Percentiles rank a stretch among this genome's conserved stretches.
Evolutionary conservation across 345 rosid genomes (phyloP).

Genomic region (Chamaenerion angustifolium): DNA sequence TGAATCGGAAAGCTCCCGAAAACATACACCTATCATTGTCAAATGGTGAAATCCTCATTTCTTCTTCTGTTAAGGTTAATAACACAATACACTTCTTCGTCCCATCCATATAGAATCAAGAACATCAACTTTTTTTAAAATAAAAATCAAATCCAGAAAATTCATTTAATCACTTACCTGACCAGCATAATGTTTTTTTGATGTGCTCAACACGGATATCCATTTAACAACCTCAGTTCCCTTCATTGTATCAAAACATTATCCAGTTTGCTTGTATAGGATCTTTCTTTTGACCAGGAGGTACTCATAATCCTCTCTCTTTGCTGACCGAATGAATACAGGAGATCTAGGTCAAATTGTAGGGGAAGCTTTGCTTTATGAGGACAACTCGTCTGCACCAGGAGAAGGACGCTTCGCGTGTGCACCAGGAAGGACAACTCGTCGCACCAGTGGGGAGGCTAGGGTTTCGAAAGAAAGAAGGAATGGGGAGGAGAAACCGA

Average conservation of each 20-base stretch:
- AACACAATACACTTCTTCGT: not conserved
- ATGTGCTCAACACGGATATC: conserved; percentile 86
- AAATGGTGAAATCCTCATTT: conserved; percentile 92
- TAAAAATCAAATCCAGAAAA: too few relatives aligned
- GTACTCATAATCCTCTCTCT: conserved; percentile 70
- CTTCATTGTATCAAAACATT: too few relatives aligned
- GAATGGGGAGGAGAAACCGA: too few relatives aligned
- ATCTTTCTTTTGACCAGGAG: conserved; percentile 45
- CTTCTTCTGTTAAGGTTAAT: conserved; percentile 47
- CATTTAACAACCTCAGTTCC: conserved; percentile 46
- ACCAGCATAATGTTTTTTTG: conserved; percentile 58
- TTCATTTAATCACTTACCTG: conserved; percentile 32
- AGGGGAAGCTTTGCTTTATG: too few relatives aligned
- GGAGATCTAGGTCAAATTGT: too few relatives aligned
- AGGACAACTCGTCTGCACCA: too few relatives aligned
- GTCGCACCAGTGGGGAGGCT: too few relatives aligned
- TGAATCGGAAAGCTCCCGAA: too few relatives aligned
- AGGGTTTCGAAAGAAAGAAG: too few relatives aligned
- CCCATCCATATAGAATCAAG: not conserved
- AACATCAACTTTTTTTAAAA: not conserved
- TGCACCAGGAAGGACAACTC: too few relatives aligned
- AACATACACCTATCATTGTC: too few relatives aligned
- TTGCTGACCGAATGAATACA: conserved; percentile 33
- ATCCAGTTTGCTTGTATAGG: conserved; percentile 41
- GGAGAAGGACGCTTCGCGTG: too few relatives aligned